Evolutionary conservation across 1,284 basidiomycete species (phyloP), one percentile per base, ranked within the genome.

Genomic region (Puccinia triticina): DNA sequence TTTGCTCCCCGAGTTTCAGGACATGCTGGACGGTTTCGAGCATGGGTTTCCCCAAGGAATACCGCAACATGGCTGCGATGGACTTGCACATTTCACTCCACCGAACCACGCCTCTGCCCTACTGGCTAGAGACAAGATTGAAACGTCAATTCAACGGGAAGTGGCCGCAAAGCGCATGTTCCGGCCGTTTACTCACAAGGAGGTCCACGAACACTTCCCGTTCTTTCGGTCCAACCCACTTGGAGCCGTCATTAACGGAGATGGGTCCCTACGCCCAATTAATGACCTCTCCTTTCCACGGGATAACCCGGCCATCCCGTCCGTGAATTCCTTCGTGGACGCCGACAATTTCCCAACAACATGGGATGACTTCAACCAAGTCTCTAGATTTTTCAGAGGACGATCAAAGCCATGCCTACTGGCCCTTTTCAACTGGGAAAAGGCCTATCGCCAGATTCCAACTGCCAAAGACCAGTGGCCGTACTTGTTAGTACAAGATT

Each of bases 291-390:
- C 18, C 3, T 73, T 10, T 16, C 71, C 71, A 5, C 0, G 8
- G 18, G 29, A 43, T 10, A 12, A 10, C 3, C 37, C 1, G 12
- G 11, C 1, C 1, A 2, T 48, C 1, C 40, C 40, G 23, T 73
- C 43, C 4, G 71, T 73, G 11, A 73, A 73, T 73, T 73, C 71
- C 1, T 73, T 73, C 50, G 71, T 73, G 29, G 29, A 73, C 18
- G 16, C 1, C 1, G 23, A 46, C 71, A 32, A 73, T 7, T 73
- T 48, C 21, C 1, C 34, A 16, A 73, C 37, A 23, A 73, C 46
- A 0, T 73, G 71, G 71, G 71, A 73, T 26, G 71, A n/a, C n/a
- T n/a, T n/a, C n/a, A n/a, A n/a, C n/a, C n/a, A n/a, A n/a, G n/a
- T n/a, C n/a, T n/a, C n/a, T n/a, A n/a, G n/a, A n/a, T n/a, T n/a